Evolutionary conservation across 371 early-diverging fungal genomes (phyloP), one percentile per base, ranked within the genome.

Genomic region (Basidiobolus meristosporus): DNA sequence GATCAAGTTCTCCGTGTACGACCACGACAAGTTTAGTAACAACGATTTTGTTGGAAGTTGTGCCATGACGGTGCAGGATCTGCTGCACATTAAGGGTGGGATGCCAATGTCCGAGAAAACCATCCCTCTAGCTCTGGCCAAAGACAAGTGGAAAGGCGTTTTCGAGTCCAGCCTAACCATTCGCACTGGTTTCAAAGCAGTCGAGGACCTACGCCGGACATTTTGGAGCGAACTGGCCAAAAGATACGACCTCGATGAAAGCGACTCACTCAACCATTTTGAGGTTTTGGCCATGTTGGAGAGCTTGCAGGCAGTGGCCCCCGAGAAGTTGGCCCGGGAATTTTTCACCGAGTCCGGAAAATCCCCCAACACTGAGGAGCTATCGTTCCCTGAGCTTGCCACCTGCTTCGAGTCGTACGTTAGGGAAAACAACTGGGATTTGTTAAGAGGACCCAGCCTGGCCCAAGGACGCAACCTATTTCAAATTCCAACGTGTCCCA

Each of bases 261-360:
- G 67, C 36, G 48, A 46, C 7, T 12, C 15, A 11, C 51, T 72
- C 26, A 65, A 68, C 51, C 62, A 65, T 12, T 49, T 80, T 0
- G 70, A 79, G 41, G 57, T 88, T 1, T 62, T 65, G 20, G 67
- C 84, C 20, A 73, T 84, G 77, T 56, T 88, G 9, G 83, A 79
- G 32, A 64, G 70, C 31, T 48, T 88, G 7, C 80, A 77, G 1
- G 72, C 73, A n/a, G 78, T 65, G 9, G 66, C 82, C 16, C 66
- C 74, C 0, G 77, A 73, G 35, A 58, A 68, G 9, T 74, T 79
- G 0, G 58, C 84, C 3, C 66, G 71, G 34, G 46, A 50, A 3
- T 73, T 78, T 42, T 83, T 80, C 64, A 35, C 51, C 3, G 54
- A 63, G 2, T 62, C 67, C 33, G 55, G 55, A 17, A 77, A 77